Percentiles rank a stretch among this genome's conserved stretches.
Evolutionary conservation across 2,329 filamentous ascomycete species (phyloP).

Genomic region (Bipolaris bicolor): DNA sequence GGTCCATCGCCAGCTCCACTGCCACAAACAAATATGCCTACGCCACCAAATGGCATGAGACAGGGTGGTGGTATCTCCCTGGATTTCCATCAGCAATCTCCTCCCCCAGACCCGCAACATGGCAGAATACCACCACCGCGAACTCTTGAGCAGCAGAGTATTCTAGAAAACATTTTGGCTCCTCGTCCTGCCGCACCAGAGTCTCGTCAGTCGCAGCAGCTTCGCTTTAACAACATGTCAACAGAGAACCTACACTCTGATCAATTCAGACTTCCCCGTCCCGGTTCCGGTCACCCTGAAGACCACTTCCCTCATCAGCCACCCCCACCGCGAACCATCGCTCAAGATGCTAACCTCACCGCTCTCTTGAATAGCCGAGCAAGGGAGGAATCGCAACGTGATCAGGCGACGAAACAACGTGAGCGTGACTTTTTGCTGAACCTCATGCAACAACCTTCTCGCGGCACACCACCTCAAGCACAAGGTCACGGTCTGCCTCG

Average conservation of each 20-base stretch:
- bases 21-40: slow-evolving; percentile 29
- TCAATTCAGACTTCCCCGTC: slow-evolving; percentile 39
- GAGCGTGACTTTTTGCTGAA: slow-evolving; percentile 84
- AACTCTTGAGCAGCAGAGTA: slow-evolving; percentile 44
- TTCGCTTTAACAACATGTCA: slow-evolving; percentile 44
- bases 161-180: slow-evolving; percentile 46
- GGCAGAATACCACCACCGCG: slow-evolving; percentile 31
- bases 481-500: slow-evolving; percentile 45
- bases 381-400: slow-evolving; percentile 45
- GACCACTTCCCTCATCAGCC: slow-evolving; percentile 42
- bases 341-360: slow-evolving; percentile 43
- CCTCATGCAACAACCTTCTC: slow-evolving; percentile 70
- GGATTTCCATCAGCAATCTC: slow-evolving; percentile 42
- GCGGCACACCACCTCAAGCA: slow-evolving; percentile 43
- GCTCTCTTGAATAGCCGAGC: slow-evolving; percentile 49
- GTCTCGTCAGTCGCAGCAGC: slow-evolving; percentile 37
- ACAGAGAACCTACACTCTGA: slow-evolving; percentile 41
- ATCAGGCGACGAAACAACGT: slow-evolving; percentile 59
- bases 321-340: slow-evolving; percentile 32
- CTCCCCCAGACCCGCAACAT: slow-evolving; percentile 37
- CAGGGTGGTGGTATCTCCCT: slow-evolving; percentile 40
- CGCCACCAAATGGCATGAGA: slow-evolving; percentile 36
- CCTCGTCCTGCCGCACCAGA: slow-evolving; percentile 41
- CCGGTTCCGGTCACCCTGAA: slow-evolving; percentile 38
- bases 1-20: slow-evolving; percentile 22